Conservation (phyloP, 306 rosid species). For the Styphnolobium japonicum region DNA sequence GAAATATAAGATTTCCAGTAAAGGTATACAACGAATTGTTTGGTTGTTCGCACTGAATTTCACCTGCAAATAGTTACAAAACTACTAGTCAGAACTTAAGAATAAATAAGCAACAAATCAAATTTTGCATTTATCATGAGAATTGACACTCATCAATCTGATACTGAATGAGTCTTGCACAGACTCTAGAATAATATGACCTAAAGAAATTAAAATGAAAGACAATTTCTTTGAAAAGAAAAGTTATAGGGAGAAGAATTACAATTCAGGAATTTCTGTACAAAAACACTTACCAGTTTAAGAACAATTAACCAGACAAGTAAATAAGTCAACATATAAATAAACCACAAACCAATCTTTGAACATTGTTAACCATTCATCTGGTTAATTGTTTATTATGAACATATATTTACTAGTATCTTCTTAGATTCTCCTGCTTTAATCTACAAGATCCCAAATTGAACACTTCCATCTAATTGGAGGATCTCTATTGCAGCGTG, state of each 20-base stretch:
- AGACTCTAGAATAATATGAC: not conserved
- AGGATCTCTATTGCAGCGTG: not conserved
- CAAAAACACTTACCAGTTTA: not conserved
- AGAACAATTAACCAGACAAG: slow-evolving; percentile 14
- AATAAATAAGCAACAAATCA: not conserved
- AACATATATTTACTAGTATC: not conserved
- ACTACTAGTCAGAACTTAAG: not conserved
- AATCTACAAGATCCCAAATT: not conserved
- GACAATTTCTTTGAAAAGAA: not conserved
- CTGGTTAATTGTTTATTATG: not conserved
- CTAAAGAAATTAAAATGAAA: not conserved
- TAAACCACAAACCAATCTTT: not conserved
- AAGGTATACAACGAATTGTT: slow-evolving; percentile 94
- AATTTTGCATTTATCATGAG: not conserved
- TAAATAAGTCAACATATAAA: not conserved
- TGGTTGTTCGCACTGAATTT: slow-evolving; percentile 94
- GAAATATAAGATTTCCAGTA: slow-evolving; percentile 77
- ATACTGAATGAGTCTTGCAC: not conserved
- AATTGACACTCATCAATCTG: not conserved
- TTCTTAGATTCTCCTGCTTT: not conserved
- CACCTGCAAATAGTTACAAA: slow-evolving; percentile 57
- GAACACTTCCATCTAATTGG: slow-evolving; percentile 3
- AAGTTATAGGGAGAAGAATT: not conserved
- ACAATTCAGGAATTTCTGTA: not conserved
- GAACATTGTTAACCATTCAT: not conserved